Evolutionary conservation across 1,139 yeast genomes (phyloP).

Genomic region (Saccharomycopsis phalli): DNA sequence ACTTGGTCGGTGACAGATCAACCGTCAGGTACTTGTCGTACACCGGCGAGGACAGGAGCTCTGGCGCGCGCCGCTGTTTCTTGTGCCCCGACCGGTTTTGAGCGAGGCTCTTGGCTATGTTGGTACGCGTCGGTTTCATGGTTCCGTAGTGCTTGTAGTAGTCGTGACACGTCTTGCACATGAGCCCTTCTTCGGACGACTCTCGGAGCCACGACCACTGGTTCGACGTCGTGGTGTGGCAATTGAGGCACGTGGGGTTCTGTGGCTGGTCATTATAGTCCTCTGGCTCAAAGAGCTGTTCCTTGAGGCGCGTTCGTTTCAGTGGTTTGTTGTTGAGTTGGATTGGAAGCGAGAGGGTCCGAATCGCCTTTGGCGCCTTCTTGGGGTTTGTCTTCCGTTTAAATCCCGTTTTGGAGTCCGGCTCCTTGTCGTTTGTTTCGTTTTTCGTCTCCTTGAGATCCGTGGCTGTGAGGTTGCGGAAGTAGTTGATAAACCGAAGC

Average conservation of each 20-base stretch:
- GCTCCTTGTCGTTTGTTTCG: neutral
- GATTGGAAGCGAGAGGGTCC: slow-evolving; percentile 56
- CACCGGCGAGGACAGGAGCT: slow-evolving; percentile 2
- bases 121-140: slow-evolving; percentile 31
- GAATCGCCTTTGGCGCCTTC: slow-evolving; percentile 47
- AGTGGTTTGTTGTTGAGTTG: slow-evolving; percentile 34
- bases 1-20: neutral
- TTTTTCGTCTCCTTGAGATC: neutral
- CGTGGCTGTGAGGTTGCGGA: slow-evolving; percentile 3
- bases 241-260: slow-evolving; percentile 37
- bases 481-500: slow-evolving; percentile 13
- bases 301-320: slow-evolving; percentile 19
- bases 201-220: slow-evolving; percentile 34
- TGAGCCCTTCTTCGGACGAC: slow-evolving; percentile 38
- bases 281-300: slow-evolving; percentile 23
- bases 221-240: slow-evolving; percentile 34
- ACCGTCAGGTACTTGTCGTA: neutral
- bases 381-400: slow-evolving; percentile 26
- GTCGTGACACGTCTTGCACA: slow-evolving; percentile 43
- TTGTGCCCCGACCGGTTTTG: slow-evolving; percentile 7
- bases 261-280: slow-evolving; percentile 27
- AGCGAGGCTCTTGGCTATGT: slow-evolving; percentile 16
- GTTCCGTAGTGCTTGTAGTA: slow-evolving; percentile 43
- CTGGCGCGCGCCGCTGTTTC: slow-evolving; percentile 3
- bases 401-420: too few relatives aligned